Evolutionary conservation across 2,329 filamentous ascomycete species (phyloP), one percentile per base, ranked within the genome.

Genomic region (Alternaria novae-zelandiae): DNA sequence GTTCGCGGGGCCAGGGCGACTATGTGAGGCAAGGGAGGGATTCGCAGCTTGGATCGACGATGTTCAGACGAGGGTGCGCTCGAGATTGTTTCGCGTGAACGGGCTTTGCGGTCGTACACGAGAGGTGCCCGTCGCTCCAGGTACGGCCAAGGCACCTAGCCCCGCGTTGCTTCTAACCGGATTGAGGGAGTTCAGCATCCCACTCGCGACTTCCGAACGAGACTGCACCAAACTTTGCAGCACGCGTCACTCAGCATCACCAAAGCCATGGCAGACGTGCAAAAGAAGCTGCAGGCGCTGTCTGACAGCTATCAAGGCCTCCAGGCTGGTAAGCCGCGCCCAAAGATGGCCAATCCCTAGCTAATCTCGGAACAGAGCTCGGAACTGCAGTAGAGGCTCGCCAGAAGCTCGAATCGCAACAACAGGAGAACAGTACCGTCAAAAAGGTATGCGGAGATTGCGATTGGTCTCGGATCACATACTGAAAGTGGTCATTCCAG

Each of bases 381-480:
- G 91, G 94, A 79, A 87, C 85, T 46, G 84, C 88, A 17, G 88
- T 98, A 25, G 86, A 89, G 47, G 91, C 93, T 10, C 89, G 94
- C 67, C 94, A 99, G 83, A 96, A 92, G 82, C 89, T 99, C 7
- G 94, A 97, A 79, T 92, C 94, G 7, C 96, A 99, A 81, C 92
- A 92, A 79, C 93, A 97, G 77, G 96, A 99, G 80, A 99, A 98
- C 78, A 83, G 90, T 53, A 90, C 91, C 15, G 96, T 99, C 10
- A 89, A 96, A 79, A 91, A 92, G 82, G 92, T 93, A 71, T 47
- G 80, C 43, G 7, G 11, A 20, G 10, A 21, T 47, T 5, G 36
- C 10, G 11, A 13, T 17, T 20, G 7, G 5, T 6, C n/a, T n/a
- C 20, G 9, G 17, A 12, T 15, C 12, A 25, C 20, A 57, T 26